These are phyloP conservation scores for Talaromyces islandicus DNA, from an alignment of 2,329 filamentous ascomycete genomes.

Conservation along the genomic window DNA sequence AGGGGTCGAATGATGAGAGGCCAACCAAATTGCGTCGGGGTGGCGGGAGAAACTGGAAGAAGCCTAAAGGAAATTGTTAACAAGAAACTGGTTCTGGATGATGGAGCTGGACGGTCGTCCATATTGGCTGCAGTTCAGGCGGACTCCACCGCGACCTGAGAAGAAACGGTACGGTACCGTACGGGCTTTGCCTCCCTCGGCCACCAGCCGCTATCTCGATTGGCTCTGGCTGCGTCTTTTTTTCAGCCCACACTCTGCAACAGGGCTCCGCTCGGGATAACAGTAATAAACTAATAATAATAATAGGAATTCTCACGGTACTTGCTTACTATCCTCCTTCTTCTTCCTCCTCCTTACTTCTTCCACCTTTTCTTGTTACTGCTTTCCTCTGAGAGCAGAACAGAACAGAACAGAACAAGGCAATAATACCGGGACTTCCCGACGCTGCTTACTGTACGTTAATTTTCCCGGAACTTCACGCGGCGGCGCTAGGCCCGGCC, in stretches of 20 bases:
- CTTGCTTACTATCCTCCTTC: conserved; percentile 9
- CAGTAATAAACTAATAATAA: neutral
- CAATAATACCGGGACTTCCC: neutral
- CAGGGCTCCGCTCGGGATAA: neutral
- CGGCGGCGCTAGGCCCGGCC: neutral
- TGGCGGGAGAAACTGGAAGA: neutral
- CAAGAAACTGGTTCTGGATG: no score
- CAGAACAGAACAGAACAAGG: no score
- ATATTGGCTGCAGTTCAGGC: neutral
- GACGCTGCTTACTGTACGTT: neutral
- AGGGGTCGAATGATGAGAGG: neutral
- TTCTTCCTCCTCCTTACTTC: conserved; percentile 9
- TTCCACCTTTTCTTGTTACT: conserved; percentile 4
- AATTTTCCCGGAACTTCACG: neutral
- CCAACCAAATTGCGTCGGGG: neutral
- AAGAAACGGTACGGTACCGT: neutral
- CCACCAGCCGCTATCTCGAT: neutral
- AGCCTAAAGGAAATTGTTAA: neutral
- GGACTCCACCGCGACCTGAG: neutral
- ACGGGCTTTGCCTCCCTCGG: neutral
- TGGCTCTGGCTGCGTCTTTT: neutral
- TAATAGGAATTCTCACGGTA: neutral
- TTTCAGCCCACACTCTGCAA: neutral
- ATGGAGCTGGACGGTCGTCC: neutral
- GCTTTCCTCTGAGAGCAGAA: neutral